Percentiles rank a stretch among this genome's conserved stretches.
These are phyloP conservation scores for Pleomassaria siparia DNA, from an alignment of 2,329 filamentous ascomycete species.

Conservation along the genomic window DNA sequence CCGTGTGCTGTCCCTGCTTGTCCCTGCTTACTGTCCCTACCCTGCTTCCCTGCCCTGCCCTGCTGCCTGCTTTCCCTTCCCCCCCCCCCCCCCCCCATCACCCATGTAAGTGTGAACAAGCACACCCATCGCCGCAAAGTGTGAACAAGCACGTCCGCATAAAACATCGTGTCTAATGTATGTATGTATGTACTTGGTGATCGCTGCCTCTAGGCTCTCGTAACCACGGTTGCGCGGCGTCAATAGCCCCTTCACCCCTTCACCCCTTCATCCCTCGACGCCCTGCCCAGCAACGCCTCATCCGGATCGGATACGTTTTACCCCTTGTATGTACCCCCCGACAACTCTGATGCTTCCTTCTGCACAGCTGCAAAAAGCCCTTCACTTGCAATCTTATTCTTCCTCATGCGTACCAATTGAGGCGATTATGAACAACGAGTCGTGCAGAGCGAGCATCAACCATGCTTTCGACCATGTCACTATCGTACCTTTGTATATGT, in stretches of 20 bases:
- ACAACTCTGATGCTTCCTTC: too few species aligned
- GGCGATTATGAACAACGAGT: slow-evolving; percentile 2
- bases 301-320: too few species aligned
- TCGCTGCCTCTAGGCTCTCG: too few species aligned
- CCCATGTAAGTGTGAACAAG: background rate
- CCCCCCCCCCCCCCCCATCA: background rate
- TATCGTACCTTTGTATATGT: background rate
- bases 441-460: slow-evolving; percentile 4
- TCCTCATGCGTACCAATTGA: background rate
- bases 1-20: background rate
- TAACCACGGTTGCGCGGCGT: background rate
- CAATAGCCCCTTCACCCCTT: too few species aligned
- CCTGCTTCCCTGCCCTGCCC: background rate
- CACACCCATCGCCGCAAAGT: too few species aligned
- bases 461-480: background rate
- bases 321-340: too few species aligned
- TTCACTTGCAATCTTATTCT: background rate
- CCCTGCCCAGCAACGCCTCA: slow-evolving; percentile 12
- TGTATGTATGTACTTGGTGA: too few species aligned
- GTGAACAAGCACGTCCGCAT: too few species aligned
- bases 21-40: background rate
- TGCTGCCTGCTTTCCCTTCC: background rate
- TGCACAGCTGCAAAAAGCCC: too few species aligned
- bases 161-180: too few species aligned
- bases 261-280: background rate